phyloP scores from a whole-genome alignment of 805 yeast species.

The Candida dajiaensis region DNA sequence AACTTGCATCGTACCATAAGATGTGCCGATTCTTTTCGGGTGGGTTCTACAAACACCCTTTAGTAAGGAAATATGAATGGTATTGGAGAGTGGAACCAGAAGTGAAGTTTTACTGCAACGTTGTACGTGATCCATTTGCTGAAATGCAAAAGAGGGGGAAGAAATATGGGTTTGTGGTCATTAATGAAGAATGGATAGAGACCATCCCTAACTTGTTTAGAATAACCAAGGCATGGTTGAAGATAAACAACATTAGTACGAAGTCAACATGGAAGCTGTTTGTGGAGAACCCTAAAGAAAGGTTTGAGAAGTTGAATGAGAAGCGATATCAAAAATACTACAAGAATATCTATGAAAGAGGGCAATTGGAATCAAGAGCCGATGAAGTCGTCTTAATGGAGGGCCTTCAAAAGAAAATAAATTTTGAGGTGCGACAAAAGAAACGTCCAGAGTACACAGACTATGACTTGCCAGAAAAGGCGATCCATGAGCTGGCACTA shows the following conservation, averaged over 20 bases:
- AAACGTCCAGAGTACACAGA: constrained; percentile 4
- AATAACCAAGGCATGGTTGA: constrained; percentile 59
- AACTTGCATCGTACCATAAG: constrained; percentile 75
- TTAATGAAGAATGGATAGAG: constrained; percentile 70
- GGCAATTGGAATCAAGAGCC: constrained; percentile 22
- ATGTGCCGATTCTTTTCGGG: constrained; percentile 96
- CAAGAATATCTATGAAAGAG: constrained; percentile 22
- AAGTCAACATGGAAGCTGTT: constrained; percentile 71
- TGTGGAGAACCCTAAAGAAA: constrained; percentile 31
- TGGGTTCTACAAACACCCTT: constrained; percentile 70
- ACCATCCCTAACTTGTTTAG: constrained; percentile 82
- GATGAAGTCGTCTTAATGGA: constrained; percentile 28
- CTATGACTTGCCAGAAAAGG: constrained; percentile 24
- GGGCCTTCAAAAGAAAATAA: constrained; percentile 18
- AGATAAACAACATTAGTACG: constrained; percentile 38
- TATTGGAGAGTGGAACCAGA: constrained; percentile 97
- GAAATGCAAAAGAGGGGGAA: constrained; percentile 69
- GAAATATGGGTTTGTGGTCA: constrained; percentile 79
- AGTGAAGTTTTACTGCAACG: constrained; percentile 83
- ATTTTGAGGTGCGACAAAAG: neutral
- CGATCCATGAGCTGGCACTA: constrained; percentile 33
- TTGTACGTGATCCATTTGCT: constrained; percentile 84
- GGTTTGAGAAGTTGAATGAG: constrained; percentile 29
- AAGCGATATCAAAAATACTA: constrained; percentile 24
- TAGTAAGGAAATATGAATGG: constrained; percentile 72